phyloP scores from a whole-genome alignment of 2,329 filamentous ascomycete genomes.

The Apiospora phragmitis region DNA sequence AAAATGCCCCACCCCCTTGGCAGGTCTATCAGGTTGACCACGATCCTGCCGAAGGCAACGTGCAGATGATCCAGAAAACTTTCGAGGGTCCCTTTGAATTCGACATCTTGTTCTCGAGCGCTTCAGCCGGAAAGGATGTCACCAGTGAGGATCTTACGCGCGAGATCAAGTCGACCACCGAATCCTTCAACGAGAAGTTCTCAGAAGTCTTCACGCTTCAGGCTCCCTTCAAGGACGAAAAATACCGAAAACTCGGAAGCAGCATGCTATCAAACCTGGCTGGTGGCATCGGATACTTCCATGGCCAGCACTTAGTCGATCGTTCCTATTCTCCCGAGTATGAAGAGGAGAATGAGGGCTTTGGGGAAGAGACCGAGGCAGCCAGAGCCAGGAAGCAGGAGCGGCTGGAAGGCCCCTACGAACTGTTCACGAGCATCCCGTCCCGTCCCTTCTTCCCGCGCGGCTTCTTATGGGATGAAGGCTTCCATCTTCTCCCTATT shows the following conservation, averaged over 20 bases:
- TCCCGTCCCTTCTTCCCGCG: constrained; percentile 95
- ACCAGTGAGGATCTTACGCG: constrained; percentile 66
- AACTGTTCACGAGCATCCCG: constrained; percentile 88
- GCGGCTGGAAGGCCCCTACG: constrained; percentile 75
- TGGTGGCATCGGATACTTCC: constrained; percentile 93
- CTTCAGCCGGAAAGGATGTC: constrained; percentile 59
- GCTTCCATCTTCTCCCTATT: constrained; percentile 89
- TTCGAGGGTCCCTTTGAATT: constrained; percentile 92
- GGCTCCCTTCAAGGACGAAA: constrained; percentile 70
- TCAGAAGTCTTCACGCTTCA: constrained; percentile 70
- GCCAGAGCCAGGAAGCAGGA: constrained; percentile 71
- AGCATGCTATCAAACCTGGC: constrained; percentile 93
- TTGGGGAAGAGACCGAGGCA: constrained; percentile 89
- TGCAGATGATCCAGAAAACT: constrained; percentile 87
- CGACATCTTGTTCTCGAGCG: constrained; percentile 86
- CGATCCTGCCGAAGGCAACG: constrained; percentile 69
- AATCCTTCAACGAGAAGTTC: constrained; percentile 75
- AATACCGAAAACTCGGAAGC: constrained; percentile 79
- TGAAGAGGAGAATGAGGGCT: constrained; percentile 91
- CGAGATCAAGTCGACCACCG: constrained; percentile 65
- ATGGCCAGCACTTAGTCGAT: constrained; percentile 85
- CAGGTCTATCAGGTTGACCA: constrained; percentile 81
- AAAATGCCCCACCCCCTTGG: constrained; percentile 77
- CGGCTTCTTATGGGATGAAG: constrained; percentile 97
- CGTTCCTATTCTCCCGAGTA: constrained; percentile 91